Conservation (phyloP, 345 rosid species). For the Leavenworthia alabamica region DNA sequence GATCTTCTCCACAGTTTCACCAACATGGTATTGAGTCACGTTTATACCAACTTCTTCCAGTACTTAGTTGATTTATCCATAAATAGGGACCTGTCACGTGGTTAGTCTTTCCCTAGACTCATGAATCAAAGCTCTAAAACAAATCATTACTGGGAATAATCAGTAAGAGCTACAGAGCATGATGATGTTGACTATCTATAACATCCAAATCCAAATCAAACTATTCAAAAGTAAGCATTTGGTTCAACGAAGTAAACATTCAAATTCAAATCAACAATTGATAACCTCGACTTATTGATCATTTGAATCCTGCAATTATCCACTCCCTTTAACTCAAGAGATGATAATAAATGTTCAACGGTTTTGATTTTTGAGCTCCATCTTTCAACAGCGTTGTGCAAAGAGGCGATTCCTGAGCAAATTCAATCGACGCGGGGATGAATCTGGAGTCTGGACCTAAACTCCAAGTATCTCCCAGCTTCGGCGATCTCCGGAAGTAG, state of each 20-base stretch:
- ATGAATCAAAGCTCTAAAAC: neutral
- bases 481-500: slow-evolving; percentile 62
- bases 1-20: slow-evolving; percentile 46
- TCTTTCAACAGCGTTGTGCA: slow-evolving; percentile 66
- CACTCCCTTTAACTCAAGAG: slow-evolving; percentile 71
- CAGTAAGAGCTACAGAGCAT: neutral
- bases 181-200: neutral
- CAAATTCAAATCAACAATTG: neutral
- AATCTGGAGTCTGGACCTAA: slow-evolving; percentile 37
- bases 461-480: slow-evolving; percentile 58
- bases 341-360: slow-evolving; percentile 82
- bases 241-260: neutral
- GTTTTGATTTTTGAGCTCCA: slow-evolving; percentile 51
- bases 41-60: slow-evolving; percentile 52
- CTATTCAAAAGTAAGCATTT: too few relatives aligned
- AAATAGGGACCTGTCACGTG: slow-evolving; percentile 62
- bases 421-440: slow-evolving; percentile 63
- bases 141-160: neutral
- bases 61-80: slow-evolving; percentile 81
- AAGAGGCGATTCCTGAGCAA: slow-evolving; percentile 50
- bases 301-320: slow-evolving; percentile 71
- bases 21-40: slow-evolving; percentile 44
- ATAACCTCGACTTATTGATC: slow-evolving; percentile 48
- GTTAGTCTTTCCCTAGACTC: slow-evolving; percentile 3
- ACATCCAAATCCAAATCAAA: neutral